Conservation (phyloP, 768 basidiomycete species). For the Clavaria fumosa region DNA sequence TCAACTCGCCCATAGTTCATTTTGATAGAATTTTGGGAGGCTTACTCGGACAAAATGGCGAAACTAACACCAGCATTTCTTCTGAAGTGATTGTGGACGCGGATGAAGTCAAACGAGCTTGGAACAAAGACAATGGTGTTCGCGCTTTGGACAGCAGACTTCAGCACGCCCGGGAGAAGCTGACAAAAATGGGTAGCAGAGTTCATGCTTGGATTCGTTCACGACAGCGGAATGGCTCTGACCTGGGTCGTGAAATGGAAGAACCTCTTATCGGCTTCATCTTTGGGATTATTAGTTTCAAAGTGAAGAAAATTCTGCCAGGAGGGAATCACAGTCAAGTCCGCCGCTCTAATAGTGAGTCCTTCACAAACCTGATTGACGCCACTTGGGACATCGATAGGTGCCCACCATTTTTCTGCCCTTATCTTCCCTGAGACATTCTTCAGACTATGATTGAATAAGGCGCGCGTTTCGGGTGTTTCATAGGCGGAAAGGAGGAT, state of each 20-base stretch:
- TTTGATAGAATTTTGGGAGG: neutral
- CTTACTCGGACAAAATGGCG: slow-evolving; percentile 81
- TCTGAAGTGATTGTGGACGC: slow-evolving; percentile 74
- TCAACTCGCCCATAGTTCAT: neutral
- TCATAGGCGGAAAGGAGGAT: slow-evolving; percentile 79
- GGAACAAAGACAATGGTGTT: slow-evolving; percentile 86
- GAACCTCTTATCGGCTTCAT: slow-evolving; percentile 81
- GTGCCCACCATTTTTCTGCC: slow-evolving; percentile 50
- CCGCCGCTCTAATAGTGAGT: neutral
- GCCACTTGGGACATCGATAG: slow-evolving; percentile 69
- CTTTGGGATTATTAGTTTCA: slow-evolving; percentile 50
- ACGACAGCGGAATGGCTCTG: too few species aligned
- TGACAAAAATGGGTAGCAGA: slow-evolving; percentile 16
- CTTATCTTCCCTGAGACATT: slow-evolving; percentile 80
- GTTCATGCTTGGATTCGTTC: neutral
- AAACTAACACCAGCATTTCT: slow-evolving; percentile 58
- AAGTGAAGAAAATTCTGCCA: slow-evolving; percentile 58
- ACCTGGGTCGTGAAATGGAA: slow-evolving; percentile 79
- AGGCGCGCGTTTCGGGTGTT: slow-evolving; percentile 69
- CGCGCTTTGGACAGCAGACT: slow-evolving; percentile 85
- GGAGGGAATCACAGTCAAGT: neutral
- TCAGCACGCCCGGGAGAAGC: slow-evolving; percentile 70
- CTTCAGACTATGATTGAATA: slow-evolving; percentile 60
- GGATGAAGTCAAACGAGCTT: slow-evolving; percentile 92
- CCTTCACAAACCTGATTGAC: slow-evolving; percentile 51